Conservation (phyloP, 257 asterid genomes). For the Perilla frutescens region DNA sequence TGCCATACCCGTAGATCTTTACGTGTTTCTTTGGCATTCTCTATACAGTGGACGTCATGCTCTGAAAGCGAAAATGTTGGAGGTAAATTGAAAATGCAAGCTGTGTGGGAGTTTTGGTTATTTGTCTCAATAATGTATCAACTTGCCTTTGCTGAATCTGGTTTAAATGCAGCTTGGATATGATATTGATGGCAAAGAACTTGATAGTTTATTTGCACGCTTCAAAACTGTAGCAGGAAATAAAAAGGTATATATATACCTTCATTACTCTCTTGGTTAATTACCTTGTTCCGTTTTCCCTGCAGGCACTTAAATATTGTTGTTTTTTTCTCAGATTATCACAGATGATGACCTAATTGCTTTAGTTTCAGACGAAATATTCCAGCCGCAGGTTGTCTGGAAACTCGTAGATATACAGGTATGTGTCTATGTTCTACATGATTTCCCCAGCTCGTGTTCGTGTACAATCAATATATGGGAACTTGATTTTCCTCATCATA, state of each 20-base stretch:
- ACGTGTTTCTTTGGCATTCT: conserved; percentile 32
- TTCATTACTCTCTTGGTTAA: conserved; percentile 8
- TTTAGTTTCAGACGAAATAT: conserved; percentile 77
- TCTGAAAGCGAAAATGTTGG: conserved; percentile 76
- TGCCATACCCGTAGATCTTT: not conserved
- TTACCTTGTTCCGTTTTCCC: not conserved
- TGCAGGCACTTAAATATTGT: not conserved
- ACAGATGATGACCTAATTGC: conserved; percentile 88
- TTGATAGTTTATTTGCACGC: conserved; percentile 78
- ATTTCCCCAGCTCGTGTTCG: conserved; percentile 1
- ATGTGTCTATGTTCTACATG: conserved; percentile 5
- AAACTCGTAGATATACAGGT: conserved; percentile 78
- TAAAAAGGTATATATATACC: conserved; percentile 62
- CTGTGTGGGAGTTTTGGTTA: conserved; percentile 9
- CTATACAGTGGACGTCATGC: conserved; percentile 90
- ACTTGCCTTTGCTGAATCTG: conserved; percentile 29
- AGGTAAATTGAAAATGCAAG: conserved; percentile 50
- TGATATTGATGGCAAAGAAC: conserved; percentile 73
- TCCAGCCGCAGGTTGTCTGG: conserved; percentile 84
- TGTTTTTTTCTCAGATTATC: conserved; percentile 52
- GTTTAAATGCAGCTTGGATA: conserved; percentile 71
- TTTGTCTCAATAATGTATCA: not conserved
- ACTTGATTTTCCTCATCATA: not conserved
- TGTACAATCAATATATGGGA: not conserved
- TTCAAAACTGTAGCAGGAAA: conserved; percentile 81